These are phyloP conservation scores for Rhodotorula mucilaginosa DNA, from an alignment of 1,284 basidiomycete species.

Conservation along the genomic window DNA sequence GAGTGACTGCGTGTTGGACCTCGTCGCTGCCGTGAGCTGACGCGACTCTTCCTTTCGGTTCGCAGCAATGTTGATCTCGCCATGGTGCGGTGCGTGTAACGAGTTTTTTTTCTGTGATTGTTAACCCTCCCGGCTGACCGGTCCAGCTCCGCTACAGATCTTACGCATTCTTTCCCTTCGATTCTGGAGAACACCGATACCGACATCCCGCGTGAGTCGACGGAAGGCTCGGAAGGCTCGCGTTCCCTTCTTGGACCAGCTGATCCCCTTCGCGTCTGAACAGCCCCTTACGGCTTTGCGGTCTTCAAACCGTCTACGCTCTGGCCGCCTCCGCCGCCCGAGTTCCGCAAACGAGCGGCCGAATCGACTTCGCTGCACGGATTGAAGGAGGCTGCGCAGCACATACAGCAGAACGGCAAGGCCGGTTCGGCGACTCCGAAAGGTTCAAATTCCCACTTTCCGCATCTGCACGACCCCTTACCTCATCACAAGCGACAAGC, in stretches of 20 bases:
- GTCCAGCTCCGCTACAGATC: constrained; percentile 58
- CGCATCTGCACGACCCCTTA: constrained; percentile 4
- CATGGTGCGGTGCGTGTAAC: constrained; percentile 47
- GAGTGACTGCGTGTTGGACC: not conserved
- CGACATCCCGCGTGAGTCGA: constrained; percentile 58
- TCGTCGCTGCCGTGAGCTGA: not conserved
- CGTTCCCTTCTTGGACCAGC: accelerated
- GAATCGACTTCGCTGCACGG: constrained; percentile 48
- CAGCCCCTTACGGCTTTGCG: constrained; percentile 42
- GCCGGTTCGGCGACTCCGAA: not conserved
- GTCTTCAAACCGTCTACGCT: constrained; percentile 72
- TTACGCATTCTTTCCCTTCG: constrained; percentile 92
- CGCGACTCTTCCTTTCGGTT: too few species aligned
- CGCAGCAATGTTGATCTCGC: constrained; percentile 68
- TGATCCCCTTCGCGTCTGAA: not conserved
- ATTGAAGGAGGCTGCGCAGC: constrained; percentile 56
- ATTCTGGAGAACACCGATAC: constrained; percentile 79
- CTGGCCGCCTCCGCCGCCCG: constrained; percentile 80
- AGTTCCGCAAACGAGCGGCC: constrained; percentile 53
- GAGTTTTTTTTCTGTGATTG: too few species aligned
- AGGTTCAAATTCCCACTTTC: not conserved
- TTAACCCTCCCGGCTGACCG: not conserved
- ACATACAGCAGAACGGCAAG: not conserved
- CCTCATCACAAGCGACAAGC: constrained; percentile 23
- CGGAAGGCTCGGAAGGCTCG: not conserved